Evolutionary conservation across 768 basidiomycete species (phyloP).

Genomic region (Suillus placidus): DNA sequence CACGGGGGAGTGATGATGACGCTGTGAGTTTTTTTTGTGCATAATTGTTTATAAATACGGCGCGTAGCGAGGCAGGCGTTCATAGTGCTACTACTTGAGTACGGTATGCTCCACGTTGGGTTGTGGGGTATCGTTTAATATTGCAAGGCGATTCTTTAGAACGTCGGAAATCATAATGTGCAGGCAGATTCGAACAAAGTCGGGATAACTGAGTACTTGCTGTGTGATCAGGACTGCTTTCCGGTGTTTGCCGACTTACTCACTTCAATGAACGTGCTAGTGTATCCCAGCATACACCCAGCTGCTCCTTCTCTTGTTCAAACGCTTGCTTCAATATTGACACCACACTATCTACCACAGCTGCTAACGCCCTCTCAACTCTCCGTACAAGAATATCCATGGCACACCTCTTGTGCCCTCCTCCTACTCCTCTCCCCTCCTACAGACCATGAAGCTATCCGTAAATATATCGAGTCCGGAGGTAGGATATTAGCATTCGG

Average conservation of each 20-base stretch:
- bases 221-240: too few relatives aligned
- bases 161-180: not conserved
- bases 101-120: not conserved
- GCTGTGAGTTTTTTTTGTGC: not conserved
- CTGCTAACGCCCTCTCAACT: slow-evolving; percentile 60
- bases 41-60: not conserved
- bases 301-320: slow-evolving; percentile 46
- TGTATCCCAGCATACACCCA: slow-evolving; percentile 68
- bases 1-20: not conserved
- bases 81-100: not conserved
- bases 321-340: slow-evolving; percentile 59
- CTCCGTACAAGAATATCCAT: slow-evolving; percentile 66
- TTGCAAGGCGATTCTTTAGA: not conserved
- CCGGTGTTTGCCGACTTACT: too few relatives aligned
- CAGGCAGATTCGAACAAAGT: not conserved
- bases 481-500: slow-evolving; percentile 74
- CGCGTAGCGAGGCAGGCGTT: not conserved
- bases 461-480: slow-evolving; percentile 63
- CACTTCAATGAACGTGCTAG: slow-evolving; percentile 67
- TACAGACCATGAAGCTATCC: slow-evolving; percentile 47
- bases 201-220: not conserved
- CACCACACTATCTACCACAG: slow-evolving; percentile 80
- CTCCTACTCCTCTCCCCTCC: slow-evolving; percentile 75
- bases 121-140: slow-evolving; percentile 2
- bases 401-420: slow-evolving; percentile 74